phyloP scores from a whole-genome alignment of 768 basidiomycete species.

The Lactarius sanguifluus region DNA sequence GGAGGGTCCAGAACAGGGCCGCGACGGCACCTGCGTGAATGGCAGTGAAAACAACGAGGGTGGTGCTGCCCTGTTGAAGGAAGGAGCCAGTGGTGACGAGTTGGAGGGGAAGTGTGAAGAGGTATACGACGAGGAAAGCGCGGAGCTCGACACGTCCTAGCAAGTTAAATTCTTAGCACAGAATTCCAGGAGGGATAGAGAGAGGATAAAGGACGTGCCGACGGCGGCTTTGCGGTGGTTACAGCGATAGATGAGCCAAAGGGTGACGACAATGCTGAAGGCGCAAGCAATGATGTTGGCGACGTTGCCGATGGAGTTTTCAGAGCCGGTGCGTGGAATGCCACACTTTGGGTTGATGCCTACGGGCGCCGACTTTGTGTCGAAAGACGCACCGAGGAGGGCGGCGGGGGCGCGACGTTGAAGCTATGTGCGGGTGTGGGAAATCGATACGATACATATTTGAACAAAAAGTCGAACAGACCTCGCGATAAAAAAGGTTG shows the following conservation, averaged over 20 bases:
- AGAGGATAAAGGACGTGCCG: slow-evolving; percentile 41
- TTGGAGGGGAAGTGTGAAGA: slow-evolving; percentile 74
- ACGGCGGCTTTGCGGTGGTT: slow-evolving; percentile 83
- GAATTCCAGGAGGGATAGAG: background rate
- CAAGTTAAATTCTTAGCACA: slow-evolving; percentile 24
- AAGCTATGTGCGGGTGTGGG: slow-evolving; percentile 32
- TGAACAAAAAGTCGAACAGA: slow-evolving; percentile 37
- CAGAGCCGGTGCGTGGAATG: slow-evolving; percentile 59
- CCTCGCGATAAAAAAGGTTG: slow-evolving; percentile 92
- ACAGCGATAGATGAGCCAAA: slow-evolving; percentile 55
- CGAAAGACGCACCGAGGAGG: slow-evolving; percentile 45
- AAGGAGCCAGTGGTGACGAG: slow-evolving; percentile 79
- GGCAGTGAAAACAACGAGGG: slow-evolving; percentile 69
- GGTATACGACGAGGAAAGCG: slow-evolving; percentile 61
- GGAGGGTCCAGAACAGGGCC: slow-evolving; percentile 74
- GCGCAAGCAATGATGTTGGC: slow-evolving; percentile 84
- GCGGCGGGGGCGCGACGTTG: slow-evolving; percentile 35
- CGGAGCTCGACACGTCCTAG: slow-evolving; percentile 71
- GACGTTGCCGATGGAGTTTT: slow-evolving; percentile 72
- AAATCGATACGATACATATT: slow-evolving; percentile 1
- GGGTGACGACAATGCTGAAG: slow-evolving; percentile 63
- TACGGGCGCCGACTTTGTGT: slow-evolving; percentile 61
- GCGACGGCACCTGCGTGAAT: slow-evolving; percentile 79
- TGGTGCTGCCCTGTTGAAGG: slow-evolving; percentile 71
- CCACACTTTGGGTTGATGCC: slow-evolving; percentile 83